These are phyloP conservation scores for Microdochium nivale DNA, from an alignment of 2,329 filamentous ascomycete species.

Conservation along the genomic window DNA sequence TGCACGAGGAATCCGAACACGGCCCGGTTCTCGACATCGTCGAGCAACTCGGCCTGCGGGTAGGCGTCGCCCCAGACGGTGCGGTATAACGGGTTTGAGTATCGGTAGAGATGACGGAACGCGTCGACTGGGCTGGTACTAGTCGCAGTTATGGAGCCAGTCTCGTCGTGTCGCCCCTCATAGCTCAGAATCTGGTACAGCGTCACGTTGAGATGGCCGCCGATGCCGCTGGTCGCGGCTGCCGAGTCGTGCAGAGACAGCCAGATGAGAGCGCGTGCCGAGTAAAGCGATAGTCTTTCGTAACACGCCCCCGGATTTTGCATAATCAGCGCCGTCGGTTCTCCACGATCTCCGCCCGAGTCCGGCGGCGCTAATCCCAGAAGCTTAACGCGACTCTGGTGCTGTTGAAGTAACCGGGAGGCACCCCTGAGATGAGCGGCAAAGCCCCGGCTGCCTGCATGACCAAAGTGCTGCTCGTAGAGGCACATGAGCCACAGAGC, in stretches of 20 bases:
- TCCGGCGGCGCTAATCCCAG: neutral
- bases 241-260: conserved; percentile 20
- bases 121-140: conserved; percentile 6
- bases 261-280: conserved; percentile 23
- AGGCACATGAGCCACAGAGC: conserved; percentile 25
- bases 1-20: conserved; percentile 20
- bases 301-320: neutral
- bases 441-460: conserved; percentile 18
- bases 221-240: conserved; percentile 20
- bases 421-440: conserved; percentile 23
- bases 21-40: conserved; percentile 26
- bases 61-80: conserved; percentile 23
- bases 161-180: neutral
- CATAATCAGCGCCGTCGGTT: neutral
- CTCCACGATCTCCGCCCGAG: neutral
- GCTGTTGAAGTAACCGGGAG: conserved; percentile 20
- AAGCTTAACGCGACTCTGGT: conserved; percentile 7
- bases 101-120: conserved; percentile 20
- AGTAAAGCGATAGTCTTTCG: conserved; percentile 18
- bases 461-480: conserved; percentile 28
- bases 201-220: conserved; percentile 20
- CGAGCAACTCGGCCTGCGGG: conserved; percentile 22
- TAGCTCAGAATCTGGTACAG: conserved; percentile 10
- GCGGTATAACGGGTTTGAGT: conserved; percentile 22
- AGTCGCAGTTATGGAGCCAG: neutral